Conservation (phyloP, 2,329 filamentous ascomycete species). For the Septoria linicola region DNA sequence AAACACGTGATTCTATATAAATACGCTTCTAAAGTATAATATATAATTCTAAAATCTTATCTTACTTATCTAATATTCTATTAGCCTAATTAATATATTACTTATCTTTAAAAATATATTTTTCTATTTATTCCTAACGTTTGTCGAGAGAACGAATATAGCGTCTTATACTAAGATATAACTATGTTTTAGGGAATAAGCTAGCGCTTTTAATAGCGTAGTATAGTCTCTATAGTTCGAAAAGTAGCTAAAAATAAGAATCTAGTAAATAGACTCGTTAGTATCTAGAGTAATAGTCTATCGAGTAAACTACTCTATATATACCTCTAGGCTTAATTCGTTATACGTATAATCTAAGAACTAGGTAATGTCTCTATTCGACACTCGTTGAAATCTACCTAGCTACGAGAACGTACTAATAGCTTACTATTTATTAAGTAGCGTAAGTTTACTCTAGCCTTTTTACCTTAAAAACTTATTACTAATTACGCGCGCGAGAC, state of each 20-base stretch:
- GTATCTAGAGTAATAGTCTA: neutral
- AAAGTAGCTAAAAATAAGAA: slow-evolving; percentile 30
- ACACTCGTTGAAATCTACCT: neutral
- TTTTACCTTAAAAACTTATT: neutral
- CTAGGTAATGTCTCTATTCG: neutral
- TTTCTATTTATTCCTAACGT: too few species aligned
- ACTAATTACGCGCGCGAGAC: slow-evolving; percentile 1
- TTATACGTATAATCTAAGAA: slow-evolving; percentile 1
- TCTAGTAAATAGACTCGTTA: neutral
- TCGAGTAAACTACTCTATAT: slow-evolving; percentile 1
- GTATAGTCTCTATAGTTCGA: slow-evolving; percentile 26
- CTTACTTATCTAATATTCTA: neutral
- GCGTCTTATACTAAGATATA: neutral
- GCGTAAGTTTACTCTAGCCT: neutral
- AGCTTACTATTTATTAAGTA: neutral
- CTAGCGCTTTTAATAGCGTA: slow-evolving; percentile 20
- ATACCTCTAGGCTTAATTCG: neutral
- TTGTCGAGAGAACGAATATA: neutral
- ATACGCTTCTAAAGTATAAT: neutral
- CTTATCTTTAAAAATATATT: too few species aligned
- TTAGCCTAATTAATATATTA: too few species aligned
- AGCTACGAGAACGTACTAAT: neutral
- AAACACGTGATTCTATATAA: neutral
- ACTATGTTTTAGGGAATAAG: slow-evolving; percentile 12
- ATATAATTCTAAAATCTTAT: neutral